Percentiles rank a stretch among this genome's conserved stretches.
Conservation (phyloP, 257 asterid genomes). For the Pogostemon cablin region DNA sequence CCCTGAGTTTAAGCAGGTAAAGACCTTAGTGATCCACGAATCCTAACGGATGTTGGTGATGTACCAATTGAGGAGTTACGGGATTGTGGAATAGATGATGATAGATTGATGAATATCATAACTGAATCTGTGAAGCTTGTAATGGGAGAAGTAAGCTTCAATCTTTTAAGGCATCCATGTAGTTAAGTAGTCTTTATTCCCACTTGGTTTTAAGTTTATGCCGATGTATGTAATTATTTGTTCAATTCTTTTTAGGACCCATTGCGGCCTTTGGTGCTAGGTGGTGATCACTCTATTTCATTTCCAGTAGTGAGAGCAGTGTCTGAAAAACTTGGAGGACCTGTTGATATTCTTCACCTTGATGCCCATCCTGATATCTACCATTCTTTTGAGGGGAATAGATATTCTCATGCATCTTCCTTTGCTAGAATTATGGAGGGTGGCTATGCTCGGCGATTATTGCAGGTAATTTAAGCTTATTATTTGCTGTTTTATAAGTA, state of each 20-base stretch:
- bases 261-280: conserved; percentile 89
- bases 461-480: conserved; percentile 62
- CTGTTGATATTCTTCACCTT: conserved; percentile 92
- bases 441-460: conserved; percentile 89
- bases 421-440: conserved; percentile 99
- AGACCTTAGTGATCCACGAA: conserved; percentile 77
- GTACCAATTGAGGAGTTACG: conserved; percentile 94
- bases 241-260: conserved; percentile 56
- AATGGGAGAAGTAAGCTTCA: conserved; percentile 80
- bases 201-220: background rate
- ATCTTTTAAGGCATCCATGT: conserved; percentile 28
- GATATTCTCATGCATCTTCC: conserved; percentile 94
- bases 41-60: conserved; percentile 93
- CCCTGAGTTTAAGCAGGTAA: conserved; percentile 58
- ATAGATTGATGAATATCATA: conserved; percentile 77
- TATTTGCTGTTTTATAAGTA: conserved; percentile 1
- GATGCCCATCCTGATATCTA: conserved; percentile 99
- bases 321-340: conserved; percentile 98
- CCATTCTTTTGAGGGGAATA: conserved; percentile 89
- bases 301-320: conserved; percentile 96
- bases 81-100: conserved; percentile 92
- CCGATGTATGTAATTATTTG: background rate
- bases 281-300: conserved; percentile 98
- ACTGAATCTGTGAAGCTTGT: conserved; percentile 94
- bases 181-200: background rate